Base-by-base conservation (phyloP, 2,329 filamentous ascomycete genomes). In the Ilyonectria destructans region DNA sequence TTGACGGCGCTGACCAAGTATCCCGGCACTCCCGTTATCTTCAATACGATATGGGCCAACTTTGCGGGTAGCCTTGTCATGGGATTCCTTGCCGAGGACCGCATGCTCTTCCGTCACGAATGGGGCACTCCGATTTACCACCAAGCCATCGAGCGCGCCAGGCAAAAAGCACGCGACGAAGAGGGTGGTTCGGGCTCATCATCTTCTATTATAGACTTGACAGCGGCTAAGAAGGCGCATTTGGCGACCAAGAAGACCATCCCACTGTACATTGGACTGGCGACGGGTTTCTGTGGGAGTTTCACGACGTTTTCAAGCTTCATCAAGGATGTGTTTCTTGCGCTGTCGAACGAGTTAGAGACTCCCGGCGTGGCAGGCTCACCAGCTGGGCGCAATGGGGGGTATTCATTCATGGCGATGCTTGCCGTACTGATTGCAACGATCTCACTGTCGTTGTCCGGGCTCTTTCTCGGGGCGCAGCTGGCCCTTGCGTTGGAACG, bases 281-380 rank as follows among this genome's bases (percentile, higher is more conserved):
- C 93, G 0, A 97, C 93, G 0, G 96, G 93, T 12, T 96, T 96
- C 80, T 97, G 94, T 76, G 94, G 96, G 69, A 95, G 93, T 72
- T 93, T 96, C 76, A 98, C 95, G 0, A 95, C 92, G 10, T 97
- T 97, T 81, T 97, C 95, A 0, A 90, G 91, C 21, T 97, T 97
- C 78, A 91, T 95, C 54, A 88, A 93, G 7, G 95, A 97, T 75
- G 82, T 87, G 15, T 97, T 97, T 78, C 86, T 97, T 23, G 92
- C 93, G 0, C 82, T 97, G 19, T 91, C 93, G 4, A 96, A 97
- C 77, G 87, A 92, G 70, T 82, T 97, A 12, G 82, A 80, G 10
- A 77, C 80, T 1, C 77, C 80, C 0, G 80, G 82, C 21, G 76
- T 73, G 1, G 78, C 81, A 0, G 77, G 80, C 1, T 79, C 82